Percentiles rank a stretch among this genome's conserved stretches.
These are phyloP conservation scores for Chrysoporthe austroafricana DNA, from an alignment of 2,329 filamentous ascomycete genomes.

Conservation along the genomic window DNA sequence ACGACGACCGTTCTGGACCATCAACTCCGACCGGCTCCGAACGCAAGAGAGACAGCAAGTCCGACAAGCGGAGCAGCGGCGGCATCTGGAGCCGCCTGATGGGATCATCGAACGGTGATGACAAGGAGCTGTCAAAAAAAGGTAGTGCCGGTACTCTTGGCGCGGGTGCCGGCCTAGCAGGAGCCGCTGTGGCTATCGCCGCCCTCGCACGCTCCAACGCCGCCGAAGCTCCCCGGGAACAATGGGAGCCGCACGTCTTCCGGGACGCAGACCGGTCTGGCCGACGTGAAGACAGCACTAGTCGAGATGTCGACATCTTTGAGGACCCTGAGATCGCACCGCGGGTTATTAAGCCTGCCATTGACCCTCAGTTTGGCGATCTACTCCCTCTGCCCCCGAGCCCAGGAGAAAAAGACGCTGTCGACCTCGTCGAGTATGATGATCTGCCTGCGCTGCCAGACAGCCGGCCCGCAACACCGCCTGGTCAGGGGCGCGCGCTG, in stretches of 20 bases:
- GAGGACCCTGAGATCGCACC: conserved; percentile 56
- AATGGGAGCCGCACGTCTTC: conserved; percentile 30
- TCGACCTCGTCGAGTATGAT: conserved; percentile 36
- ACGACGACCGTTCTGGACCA: conserved; percentile 53
- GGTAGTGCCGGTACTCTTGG: conserved; percentile 71
- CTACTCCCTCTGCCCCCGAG: conserved; percentile 67
- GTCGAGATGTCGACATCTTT: conserved; percentile 43
- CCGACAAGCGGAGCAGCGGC: conserved; percentile 46
- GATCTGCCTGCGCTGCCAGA: conserved; percentile 61
- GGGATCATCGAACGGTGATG: conserved; percentile 42
- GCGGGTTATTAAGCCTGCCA: conserved; percentile 64
- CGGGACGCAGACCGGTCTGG: conserved; percentile 14
- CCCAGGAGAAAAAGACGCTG: conserved; percentile 50
- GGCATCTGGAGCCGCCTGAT: conserved; percentile 56
- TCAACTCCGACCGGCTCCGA: conserved; percentile 45
- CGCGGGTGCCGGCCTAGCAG: conserved; percentile 68
- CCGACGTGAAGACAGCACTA: conserved; percentile 28
- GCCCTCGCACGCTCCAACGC: conserved; percentile 48
- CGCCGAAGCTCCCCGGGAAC: conserved; percentile 48
- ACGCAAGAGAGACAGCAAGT: conserved; percentile 37
- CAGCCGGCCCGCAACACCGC: conserved; percentile 62
- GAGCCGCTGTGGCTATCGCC: conserved; percentile 46
- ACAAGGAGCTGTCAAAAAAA: conserved; percentile 49
- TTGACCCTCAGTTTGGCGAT: conserved; percentile 69
- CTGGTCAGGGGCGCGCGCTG: conserved; percentile 48